These are phyloP conservation scores for Aspergillus cavernicola DNA, from an alignment of 495 filamentous ascomycete genomes.

Conservation along the genomic window DNA sequence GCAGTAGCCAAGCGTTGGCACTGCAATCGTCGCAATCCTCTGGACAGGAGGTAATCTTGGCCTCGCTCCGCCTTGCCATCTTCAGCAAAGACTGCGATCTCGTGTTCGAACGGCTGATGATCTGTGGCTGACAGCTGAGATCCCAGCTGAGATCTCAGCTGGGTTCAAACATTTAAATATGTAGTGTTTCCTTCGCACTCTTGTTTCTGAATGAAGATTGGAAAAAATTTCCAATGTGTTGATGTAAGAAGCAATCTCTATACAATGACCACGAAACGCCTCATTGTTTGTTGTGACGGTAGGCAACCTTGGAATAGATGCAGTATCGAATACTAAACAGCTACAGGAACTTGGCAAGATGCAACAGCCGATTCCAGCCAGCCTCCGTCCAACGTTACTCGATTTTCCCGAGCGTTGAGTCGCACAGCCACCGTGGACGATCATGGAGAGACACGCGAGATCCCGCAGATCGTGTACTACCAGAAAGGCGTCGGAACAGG, in stretches of 20 bases:
- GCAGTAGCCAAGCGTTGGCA: background rate
- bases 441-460: constrained; percentile 19
- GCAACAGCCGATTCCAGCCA: constrained; percentile 25
- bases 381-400: constrained; percentile 44
- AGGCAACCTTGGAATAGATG: background rate
- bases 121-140: no score
- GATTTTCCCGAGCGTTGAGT: constrained; percentile 37
- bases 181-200: no score
- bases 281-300: constrained; percentile 45
- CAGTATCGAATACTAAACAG: background rate
- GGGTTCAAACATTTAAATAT: background rate
- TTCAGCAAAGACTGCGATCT: background rate
- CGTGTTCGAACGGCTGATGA: background rate
- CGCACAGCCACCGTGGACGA: constrained; percentile 18
- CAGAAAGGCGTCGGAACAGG: constrained; percentile 52
- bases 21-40: background rate
- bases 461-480: constrained; percentile 53
- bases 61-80: background rate
- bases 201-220: no score
- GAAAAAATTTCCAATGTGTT: no score
- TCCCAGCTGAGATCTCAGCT: background rate
- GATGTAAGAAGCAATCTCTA: background rate
- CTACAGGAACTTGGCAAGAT: constrained; percentile 41
- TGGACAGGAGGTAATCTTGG: background rate
- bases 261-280: constrained; percentile 20